Evolutionary conservation across 345 rosid species (phyloP), one percentile per base, ranked within the genome.

Genomic region (Syzygium grande): DNA sequence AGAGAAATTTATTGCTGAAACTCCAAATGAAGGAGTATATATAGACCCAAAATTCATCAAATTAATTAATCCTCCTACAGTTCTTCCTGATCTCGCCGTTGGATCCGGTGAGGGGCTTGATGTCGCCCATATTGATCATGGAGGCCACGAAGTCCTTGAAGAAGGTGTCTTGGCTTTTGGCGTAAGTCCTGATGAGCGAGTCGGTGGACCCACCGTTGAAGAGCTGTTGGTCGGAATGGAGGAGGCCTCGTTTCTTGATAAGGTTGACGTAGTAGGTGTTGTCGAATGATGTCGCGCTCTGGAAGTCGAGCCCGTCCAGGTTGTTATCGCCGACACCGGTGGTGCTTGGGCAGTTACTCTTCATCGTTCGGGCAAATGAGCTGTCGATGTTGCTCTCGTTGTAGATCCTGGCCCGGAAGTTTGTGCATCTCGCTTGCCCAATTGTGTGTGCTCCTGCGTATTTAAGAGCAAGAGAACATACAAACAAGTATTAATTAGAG

Each of bases 231-330:
- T 94, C 96, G 3, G 88, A 87, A 29, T 52, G 85, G 23, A 95
- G 89, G 83, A 94, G 94, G 49, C 97, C 95, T 86, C 89, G 90
- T 92, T 90, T 92, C 68, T 92, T 92, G 83, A 91, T 51, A 23
- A 93, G 91, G 87, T 91, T 94, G 85, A 88, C 88, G 91, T 91
- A 92, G 88, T 92, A 94, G 59, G 89, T 91, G 41, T 94, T 94
- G 89, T 95, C 96, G 54, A 95, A 94, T 4, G 87, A 87, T 52
- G 91, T 89, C 4, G 97, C 92, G 13, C 95, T 93, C 54, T 92
- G 92, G 89, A 89, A 87, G 78, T 94, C 96, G 4, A 93, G 89
- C 25, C 91, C 87, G n/a, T 92, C 90, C 87, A 91, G 51, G 15
- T 84, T 91, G n/a, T 89, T 59, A 22, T 90, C 87, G 17, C 94